Conservation (phyloP, 148 eudicot species). For the Selenicereus undatus region DNA sequence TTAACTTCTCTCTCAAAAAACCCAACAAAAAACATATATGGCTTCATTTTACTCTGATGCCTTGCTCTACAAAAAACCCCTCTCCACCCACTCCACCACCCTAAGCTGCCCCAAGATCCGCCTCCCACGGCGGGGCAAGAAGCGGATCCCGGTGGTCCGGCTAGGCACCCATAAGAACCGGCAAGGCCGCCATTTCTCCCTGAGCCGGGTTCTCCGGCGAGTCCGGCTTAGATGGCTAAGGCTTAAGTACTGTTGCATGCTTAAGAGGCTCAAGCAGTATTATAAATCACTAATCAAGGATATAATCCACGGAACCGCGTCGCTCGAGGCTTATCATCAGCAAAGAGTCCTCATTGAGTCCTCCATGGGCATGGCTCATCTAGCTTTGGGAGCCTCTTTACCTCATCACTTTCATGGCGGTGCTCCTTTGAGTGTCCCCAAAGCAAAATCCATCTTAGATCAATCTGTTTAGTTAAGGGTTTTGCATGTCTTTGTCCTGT, state of each 20-base stretch:
- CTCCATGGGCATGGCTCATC: conserved; percentile 32
- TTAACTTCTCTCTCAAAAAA: background rate
- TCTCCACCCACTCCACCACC: conserved; percentile 12
- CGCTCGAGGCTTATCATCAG: conserved; percentile 31
- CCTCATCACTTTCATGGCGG: conserved; percentile 14
- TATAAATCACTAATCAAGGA: conserved; percentile 39
- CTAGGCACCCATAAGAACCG: conserved; percentile 37
- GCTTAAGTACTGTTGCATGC: conserved; percentile 29
- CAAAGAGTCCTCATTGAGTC: conserved; percentile 44
- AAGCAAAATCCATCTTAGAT: background rate
- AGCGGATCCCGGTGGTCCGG: conserved; percentile 29
- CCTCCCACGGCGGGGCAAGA: conserved; percentile 25
- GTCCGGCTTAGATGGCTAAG: conserved; percentile 34
- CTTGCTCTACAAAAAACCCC: conserved; percentile 4
- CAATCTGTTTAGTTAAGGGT: background rate
- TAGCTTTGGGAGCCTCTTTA: conserved; percentile 41
- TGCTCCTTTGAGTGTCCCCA: background rate
- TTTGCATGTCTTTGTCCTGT: background rate
- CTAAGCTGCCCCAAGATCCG: conserved; percentile 23
- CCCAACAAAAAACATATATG: background rate
- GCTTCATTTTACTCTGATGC: conserved; percentile 13
- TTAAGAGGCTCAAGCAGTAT: conserved; percentile 40
- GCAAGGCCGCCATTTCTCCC: conserved; percentile 13
- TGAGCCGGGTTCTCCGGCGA: conserved; percentile 36
- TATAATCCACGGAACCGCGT: conserved; percentile 31